Base-by-base conservation (phyloP, 2,329 filamentous ascomycete genomes). In the Pseudogymnoascus pannorum region DNA sequence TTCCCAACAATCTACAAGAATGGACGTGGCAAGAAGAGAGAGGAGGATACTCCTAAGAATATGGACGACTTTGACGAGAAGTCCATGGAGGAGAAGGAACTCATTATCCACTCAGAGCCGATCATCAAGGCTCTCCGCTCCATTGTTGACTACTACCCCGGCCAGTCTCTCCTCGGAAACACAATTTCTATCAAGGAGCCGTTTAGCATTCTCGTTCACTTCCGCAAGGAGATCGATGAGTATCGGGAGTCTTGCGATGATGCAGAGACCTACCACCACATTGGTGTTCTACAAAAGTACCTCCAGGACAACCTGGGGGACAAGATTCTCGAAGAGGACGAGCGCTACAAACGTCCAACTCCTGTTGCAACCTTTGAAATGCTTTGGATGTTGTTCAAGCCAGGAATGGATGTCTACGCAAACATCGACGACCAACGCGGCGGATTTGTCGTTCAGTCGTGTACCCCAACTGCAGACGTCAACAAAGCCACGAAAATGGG, bases 161-260 rank as follows among this genome's bases (percentile, higher is more conserved):
- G 63, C 16, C 61, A 66, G 59, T 62, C 60, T 5, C 62, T 68
- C 6, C 59, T 63, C 14, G 66, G 66, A 16, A 64, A 68, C 16
- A 64, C 63, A 29, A 67, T 68, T 14, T 60, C 64, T 2, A 61
- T 68, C 20, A 64, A 67, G 42, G 67, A 68, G 72, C 77, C 78
- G 76, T 62, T 69, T 64, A 5, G 75, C 72, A 24, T 78, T 64
- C 51, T 76, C 68, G 59, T 74, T 8, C 65, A 68, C 36, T 63
- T 66, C 59, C 60, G 66, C 22, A 60, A 67, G 26, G 66, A 68
- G 35, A 58, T 68, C 11, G 63, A 68, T 35, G 62, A 62, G 35
- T 67, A 67, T 48, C 64, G 63, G 40, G 61, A 66, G 24, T 51
- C 58, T 7, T 66, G 65, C 51, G 65, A 62, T 24, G 65, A 67